Conservation (phyloP, 805 yeast species). For the Pichia occidentalis region DNA sequence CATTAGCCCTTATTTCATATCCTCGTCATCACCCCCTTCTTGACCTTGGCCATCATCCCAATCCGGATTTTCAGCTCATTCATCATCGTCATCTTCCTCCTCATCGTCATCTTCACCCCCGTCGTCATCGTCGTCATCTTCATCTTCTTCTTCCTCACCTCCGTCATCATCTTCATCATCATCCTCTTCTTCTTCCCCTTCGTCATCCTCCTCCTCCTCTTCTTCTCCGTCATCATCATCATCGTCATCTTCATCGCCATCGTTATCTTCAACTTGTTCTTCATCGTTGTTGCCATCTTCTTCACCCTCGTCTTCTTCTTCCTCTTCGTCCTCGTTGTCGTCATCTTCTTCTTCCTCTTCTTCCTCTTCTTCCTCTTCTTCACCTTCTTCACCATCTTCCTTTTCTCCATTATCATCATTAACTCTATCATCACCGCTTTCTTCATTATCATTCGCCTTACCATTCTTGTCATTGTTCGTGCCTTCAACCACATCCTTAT, state of each 20-base stretch:
- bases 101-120: conserved; percentile 5
- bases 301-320: conserved; percentile 5
- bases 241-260: conserved; percentile 5
- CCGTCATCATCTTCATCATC: neutral
- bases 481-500: conserved; percentile 22
- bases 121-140: neutral
- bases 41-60: no score
- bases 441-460: neutral
- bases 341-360: neutral
- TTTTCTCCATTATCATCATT: neutral
- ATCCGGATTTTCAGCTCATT: no score
- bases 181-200: conserved; percentile 8
- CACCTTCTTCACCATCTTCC: conserved; percentile 3
- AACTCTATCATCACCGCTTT: neutral
- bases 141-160: conserved; percentile 2
- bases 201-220: conserved; percentile 10
- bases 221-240: conserved; percentile 6
- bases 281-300: conserved; percentile 10
- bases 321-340: conserved; percentile 7
- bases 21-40: no score
- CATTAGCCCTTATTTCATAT: no score
- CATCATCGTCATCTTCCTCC: conserved; percentile 1
- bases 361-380: neutral
- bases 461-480: conserved; percentile 16
- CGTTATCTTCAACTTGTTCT: conserved; percentile 6